phyloP scores from a whole-genome alignment of 176 grass and related monocot genomes.

The Cymbopogon citratus region DNA sequence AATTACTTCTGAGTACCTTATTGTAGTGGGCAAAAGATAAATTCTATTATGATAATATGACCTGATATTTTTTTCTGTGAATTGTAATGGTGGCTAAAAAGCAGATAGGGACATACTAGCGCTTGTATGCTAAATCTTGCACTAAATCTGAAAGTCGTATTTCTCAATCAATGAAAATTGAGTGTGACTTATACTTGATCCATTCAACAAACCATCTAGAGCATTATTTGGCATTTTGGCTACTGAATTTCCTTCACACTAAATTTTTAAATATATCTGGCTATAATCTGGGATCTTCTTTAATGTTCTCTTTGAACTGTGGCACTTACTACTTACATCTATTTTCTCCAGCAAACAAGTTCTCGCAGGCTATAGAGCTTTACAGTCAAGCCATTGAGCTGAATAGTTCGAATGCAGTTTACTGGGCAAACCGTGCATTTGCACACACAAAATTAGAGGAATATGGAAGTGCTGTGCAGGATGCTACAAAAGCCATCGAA shows the following conservation, averaged over 20 bases:
- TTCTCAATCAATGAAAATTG: conserved; percentile 20
- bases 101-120: conserved; percentile 40
- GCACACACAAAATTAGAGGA: conserved; percentile 83
- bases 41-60: conserved; percentile 29
- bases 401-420: conserved; percentile 72
- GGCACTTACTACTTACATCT: neutral
- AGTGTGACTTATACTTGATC: conserved; percentile 37
- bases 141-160: neutral
- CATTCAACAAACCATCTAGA: neutral
- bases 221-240: neutral
- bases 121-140: conserved; percentile 40
- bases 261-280: neutral
- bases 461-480: conserved; percentile 82
- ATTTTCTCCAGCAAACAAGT: conserved; percentile 61
- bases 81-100: conserved; percentile 36
- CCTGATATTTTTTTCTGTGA: conserved; percentile 24
- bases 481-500: conserved; percentile 83
- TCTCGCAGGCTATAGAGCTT: conserved; percentile 75
- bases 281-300: neutral
- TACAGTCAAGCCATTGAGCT: conserved; percentile 83
- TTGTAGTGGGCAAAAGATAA: conserved; percentile 20
- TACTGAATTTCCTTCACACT: neutral
- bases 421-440: conserved; percentile 92
- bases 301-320: neutral
- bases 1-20: conserved; percentile 7